Evolutionary conservation across 1,284 basidiomycete genomes (phyloP), one percentile per base, ranked within the genome.

Genomic region (Austroboletus niveus): DNA sequence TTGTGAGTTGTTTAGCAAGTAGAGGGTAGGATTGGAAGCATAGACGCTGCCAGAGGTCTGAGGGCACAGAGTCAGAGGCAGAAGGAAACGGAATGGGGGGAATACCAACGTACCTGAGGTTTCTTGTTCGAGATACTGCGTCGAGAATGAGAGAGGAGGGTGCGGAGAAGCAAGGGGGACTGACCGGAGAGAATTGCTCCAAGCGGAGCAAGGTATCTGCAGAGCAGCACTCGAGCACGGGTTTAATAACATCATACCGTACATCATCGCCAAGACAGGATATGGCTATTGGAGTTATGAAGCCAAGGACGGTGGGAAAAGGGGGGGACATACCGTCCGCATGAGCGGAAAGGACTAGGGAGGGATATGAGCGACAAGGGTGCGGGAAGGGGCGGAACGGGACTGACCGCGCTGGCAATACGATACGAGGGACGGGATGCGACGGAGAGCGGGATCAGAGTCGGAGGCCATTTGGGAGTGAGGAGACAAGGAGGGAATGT

Each of bases 1-100:
- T 57, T 31, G 38, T 22, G 47, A 65, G 54, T 30, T 68, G 68
- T 56, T 82, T 77, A 48, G 74, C 72, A 46, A 75, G 73, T 43
- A 79, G 67, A 50, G 80, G 78, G 65, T 81, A 85, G 49, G 75
- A 75, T 61, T 76, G 76, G 66, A 77, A 75, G 66, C 84, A 89
- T 35, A 85, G 69, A 44, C 72, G 69, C 64, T 78, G 80, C 88
- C 88, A 91, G 58, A 89, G 75, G 56, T 84, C 88, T 91, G 59
- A 48, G 11, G 47, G 53, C 12, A 47, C 29, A 24, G 53, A 52
- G 41, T 60, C 51, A 59, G 54, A 50, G 17, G 8, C 9, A n/a
- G 27, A 30, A 45, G 48, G 6, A 36, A 22, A 40, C 24, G 5
- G 8, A 42, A 35, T 22, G 34, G 6, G 47, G 17, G 45, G 39